Percentiles rank a stretch among this genome's conserved stretches.
Evolutionary conservation across 495 filamentous ascomycete genomes (phyloP).

Genomic region (Daldinia vernicosa): DNA sequence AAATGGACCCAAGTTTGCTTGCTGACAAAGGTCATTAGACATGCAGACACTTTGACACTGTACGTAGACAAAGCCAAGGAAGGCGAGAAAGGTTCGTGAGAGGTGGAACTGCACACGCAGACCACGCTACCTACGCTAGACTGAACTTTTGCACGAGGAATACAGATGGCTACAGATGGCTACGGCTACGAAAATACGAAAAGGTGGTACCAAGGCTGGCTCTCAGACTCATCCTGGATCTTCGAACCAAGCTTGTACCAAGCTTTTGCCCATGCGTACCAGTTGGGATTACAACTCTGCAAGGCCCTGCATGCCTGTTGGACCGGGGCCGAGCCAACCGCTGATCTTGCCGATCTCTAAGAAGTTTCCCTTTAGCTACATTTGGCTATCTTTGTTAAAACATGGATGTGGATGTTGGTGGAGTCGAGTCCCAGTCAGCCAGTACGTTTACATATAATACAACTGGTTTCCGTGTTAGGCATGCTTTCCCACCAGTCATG

Average conservation of each 20-base stretch:
- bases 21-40: conserved; percentile 21
- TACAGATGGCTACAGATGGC: conserved; percentile 11
- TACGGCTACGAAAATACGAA: not conserved
- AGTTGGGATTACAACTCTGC: conserved; percentile 31
- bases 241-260: conserved; percentile 33
- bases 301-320: conserved; percentile 26
- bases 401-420: conserved; percentile 21
- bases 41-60: not conserved
- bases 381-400: not conserved
- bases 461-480: conserved; percentile 13
- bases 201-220: conserved; percentile 9
- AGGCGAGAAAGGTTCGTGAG: conserved; percentile 18
- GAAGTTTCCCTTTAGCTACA: conserved; percentile 1
- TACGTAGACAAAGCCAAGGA: not conserved
- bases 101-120: conserved; percentile 15
- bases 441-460: conserved; percentile 7
- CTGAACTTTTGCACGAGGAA: conserved; percentile 1
- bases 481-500: conserved; percentile 29
- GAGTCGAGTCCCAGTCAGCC: conserved; percentile 11
- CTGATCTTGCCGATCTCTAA: conserved; percentile 37
- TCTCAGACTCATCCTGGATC: conserved; percentile 35
- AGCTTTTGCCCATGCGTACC: conserved; percentile 25
- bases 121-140: conserved; percentile 10
- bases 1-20: conserved; percentile 6
- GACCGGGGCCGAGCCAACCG: conserved; percentile 26